Base-by-base conservation (phyloP, 805 yeast species). In the Maudiozyma saulgeensis region DNA sequence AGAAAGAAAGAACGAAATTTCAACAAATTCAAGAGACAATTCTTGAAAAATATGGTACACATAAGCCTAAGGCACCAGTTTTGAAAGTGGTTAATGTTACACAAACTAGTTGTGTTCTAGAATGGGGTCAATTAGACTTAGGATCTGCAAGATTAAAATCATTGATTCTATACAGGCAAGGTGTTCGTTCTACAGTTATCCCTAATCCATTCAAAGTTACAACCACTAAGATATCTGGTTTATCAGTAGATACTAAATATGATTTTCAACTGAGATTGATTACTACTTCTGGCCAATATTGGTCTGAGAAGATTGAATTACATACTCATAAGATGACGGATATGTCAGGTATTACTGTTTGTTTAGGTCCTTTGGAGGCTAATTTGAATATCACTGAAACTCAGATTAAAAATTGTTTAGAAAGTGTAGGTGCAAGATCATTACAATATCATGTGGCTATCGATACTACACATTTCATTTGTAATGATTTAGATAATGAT, bases 291-390 rank as follows among this genome's bases (percentile, higher is more conserved):
- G 99, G 99, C n/a, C 73, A 75, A 11, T 87, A 76, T 59, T 71
- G 72, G 60, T 86, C 96, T 11, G 82, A 88, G 43, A 68, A 68
- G 19, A 64, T 91, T 23, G 76, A 76, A 45, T 79, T 90, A 15
- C 82, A 79, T 50, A 93, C 99, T 3, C 98, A 89, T 65, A 90
- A 88, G 62, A 89, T 91, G 97, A 89, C 96, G 0, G 97, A 93
- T 68, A 74, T 93, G 58, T 77, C 87, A 2, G 99, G 99, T 51
- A 88, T 93, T 50, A 88, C 91, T 0, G 84, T 87, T 1, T 91
- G 98, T 66, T 64, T 89, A 47, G 98, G 99, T 39, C 84, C 85
- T 43, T 74, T 90, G 51, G 82, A 80, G 53, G 71, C 73, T 46
- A 81, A 81, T 43, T 70, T 71, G 37, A 65, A 65, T 6, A 68